phyloP scores from a whole-genome alignment of 202 grass and related monocot genomes.

The Carex arenaria region DNA sequence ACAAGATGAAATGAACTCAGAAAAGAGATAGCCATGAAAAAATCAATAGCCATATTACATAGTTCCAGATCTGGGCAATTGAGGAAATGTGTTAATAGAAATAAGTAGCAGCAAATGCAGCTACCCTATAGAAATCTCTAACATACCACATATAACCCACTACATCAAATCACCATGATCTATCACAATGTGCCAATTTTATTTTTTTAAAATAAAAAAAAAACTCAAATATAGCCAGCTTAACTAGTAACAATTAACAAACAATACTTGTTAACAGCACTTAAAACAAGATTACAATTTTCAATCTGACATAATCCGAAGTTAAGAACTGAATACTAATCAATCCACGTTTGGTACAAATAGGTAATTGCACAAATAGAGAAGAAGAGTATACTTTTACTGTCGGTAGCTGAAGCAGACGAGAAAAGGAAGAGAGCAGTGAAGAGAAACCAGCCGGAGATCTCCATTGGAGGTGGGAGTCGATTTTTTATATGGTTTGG shows the following conservation, averaged over 20 bases:
- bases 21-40: not conserved
- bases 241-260: not conserved
- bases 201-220: not conserved
- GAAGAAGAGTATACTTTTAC: constrained; percentile 45
- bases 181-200: not conserved
- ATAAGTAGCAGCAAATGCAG: not conserved
- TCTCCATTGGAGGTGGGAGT: constrained; percentile 36
- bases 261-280: not conserved
- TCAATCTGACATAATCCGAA: constrained; percentile 26
- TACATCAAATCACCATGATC: not conserved
- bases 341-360: not conserved
- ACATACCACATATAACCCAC: not conserved
- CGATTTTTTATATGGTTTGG: not conserved
- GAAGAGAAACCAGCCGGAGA: constrained; percentile 36
- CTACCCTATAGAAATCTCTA: not conserved
- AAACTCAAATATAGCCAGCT: not conserved
- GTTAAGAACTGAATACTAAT: not conserved
- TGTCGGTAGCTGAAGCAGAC: constrained; percentile 52
- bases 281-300: constrained; percentile 1
- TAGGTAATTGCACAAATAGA: not conserved
- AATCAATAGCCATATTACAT: not conserved
- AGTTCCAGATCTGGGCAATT: not conserved
- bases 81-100: not conserved
- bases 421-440: constrained; percentile 46
- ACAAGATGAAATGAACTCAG: not conserved